Evolutionary conservation across 768 basidiomycete species (phyloP).

Genomic region (Boletus pseudo-olivaceus): DNA sequence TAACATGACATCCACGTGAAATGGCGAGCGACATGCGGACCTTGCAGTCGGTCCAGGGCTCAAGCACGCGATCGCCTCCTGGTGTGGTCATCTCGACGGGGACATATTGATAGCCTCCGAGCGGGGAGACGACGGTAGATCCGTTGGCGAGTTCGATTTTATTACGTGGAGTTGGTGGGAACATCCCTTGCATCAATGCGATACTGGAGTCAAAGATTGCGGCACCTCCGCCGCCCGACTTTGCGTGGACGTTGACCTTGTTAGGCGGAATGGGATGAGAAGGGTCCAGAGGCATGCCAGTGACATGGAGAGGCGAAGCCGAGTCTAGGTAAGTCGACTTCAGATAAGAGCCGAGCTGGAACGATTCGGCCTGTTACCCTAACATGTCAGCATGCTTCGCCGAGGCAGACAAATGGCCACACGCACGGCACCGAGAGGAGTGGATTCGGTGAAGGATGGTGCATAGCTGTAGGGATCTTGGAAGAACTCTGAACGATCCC

Average conservation of each 20-base stretch:
- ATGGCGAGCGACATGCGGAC: constrained; percentile 30
- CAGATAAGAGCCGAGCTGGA: constrained; percentile 58
- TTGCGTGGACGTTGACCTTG: constrained; percentile 72
- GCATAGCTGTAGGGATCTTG: constrained; percentile 72
- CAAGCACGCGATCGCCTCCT: constrained; percentile 68
- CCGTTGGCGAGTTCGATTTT: constrained; percentile 76
- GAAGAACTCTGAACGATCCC: constrained; percentile 64
- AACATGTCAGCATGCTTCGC: constrained; percentile 4
- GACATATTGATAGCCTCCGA: constrained; percentile 84
- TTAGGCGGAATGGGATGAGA: constrained; percentile 56
- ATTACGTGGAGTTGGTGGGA: constrained; percentile 70
- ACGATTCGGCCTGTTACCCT: constrained; percentile 57
- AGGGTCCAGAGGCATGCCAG: constrained; percentile 60
- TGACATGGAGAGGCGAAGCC: constrained; percentile 63
- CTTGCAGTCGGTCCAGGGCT: constrained; percentile 70
- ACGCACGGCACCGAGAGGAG: constrained; percentile 72
- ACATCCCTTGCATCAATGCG: constrained; percentile 79
- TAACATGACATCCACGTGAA: constrained; percentile 37
- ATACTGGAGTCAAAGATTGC: constrained; percentile 83
- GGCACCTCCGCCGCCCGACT: constrained; percentile 75
- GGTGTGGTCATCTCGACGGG: constrained; percentile 56
- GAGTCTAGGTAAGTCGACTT: constrained; percentile 65
- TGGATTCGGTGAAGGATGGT: constrained; percentile 61
- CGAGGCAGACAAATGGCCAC: background rate
- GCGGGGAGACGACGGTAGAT: constrained; percentile 65